These are phyloP conservation scores for Elaeis oleifera DNA, from an alignment of 202 grass and related monocot species.

Conservation along the genomic window DNA sequence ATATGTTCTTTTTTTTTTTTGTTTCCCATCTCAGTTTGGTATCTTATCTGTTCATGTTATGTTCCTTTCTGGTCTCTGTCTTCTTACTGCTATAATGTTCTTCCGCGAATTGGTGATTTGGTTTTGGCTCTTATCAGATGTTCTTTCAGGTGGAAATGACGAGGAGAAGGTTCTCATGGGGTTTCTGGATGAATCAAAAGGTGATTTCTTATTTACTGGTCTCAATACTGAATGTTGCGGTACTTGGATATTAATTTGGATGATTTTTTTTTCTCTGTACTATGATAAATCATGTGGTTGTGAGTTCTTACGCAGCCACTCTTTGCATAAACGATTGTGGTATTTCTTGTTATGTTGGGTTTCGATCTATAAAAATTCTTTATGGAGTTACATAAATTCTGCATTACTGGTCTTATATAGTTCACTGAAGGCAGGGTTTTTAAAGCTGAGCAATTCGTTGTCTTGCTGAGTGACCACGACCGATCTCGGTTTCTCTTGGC, in stretches of 20 bases:
- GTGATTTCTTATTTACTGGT: neutral
- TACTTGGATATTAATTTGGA: neutral
- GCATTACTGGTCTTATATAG: too few relatives aligned
- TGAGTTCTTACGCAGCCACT: neutral
- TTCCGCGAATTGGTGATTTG: neutral
- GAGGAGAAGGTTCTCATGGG: slow-evolving; percentile 2
- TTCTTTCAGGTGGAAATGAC: neutral
- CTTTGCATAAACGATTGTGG: slow-evolving; percentile 10
- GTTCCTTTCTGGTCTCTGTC: neutral
- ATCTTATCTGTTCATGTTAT: too few relatives aligned
- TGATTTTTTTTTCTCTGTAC: neutral
- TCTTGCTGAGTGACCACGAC: too few relatives aligned
- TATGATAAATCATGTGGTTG: slow-evolving; percentile 10
- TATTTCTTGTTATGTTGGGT: slow-evolving; percentile 50
- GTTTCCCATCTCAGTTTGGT: too few relatives aligned
- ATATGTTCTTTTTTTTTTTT: too few relatives aligned
- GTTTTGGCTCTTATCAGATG: neutral
- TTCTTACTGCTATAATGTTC: neutral
- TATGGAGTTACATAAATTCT: neutral
- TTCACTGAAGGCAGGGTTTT: too few relatives aligned
- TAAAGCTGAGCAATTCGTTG: too few relatives aligned
- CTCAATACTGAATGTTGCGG: neutral
- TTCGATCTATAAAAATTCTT: slow-evolving; percentile 41
- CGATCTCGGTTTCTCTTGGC: too few relatives aligned
- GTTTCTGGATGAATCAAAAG: slow-evolving; percentile 5